Evolutionary conservation across 805 yeast species (phyloP).

Genomic region (Groenewaldozyma salmanticensis): DNA sequence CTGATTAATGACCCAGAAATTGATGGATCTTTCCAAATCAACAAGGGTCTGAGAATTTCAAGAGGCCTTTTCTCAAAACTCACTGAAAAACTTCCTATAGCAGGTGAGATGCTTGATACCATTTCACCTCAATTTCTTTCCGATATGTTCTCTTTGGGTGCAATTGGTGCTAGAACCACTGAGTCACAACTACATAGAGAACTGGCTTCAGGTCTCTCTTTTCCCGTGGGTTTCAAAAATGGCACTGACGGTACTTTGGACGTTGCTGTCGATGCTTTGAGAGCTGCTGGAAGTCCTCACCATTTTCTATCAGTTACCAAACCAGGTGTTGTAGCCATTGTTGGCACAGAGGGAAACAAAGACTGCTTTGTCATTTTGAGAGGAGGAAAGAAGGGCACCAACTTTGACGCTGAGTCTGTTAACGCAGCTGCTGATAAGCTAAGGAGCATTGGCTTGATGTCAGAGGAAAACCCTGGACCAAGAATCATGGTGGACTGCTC

Average conservation of each 20-base stretch:
- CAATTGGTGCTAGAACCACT: slow-evolving; percentile 98
- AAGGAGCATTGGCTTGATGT: slow-evolving; percentile 34
- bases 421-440: slow-evolving; percentile 54
- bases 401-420: slow-evolving; percentile 71
- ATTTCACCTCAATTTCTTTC: slow-evolving; percentile 93
- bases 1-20: slow-evolving; percentile 94
- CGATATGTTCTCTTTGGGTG: slow-evolving; percentile 91
- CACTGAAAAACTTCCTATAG: slow-evolving; percentile 82
- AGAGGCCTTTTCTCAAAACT: slow-evolving; percentile 78
- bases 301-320: slow-evolving; percentile 93
- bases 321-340: slow-evolving; percentile 93
- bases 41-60: slow-evolving; percentile 85
- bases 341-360: slow-evolving; percentile 87
- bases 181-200: slow-evolving; percentile 97
- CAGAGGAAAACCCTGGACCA: slow-evolving; percentile 32
- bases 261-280: slow-evolving; percentile 89
- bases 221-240: slow-evolving; percentile 97
- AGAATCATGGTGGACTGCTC: slow-evolving; percentile 96
- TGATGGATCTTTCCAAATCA: slow-evolving; percentile 84
- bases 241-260: slow-evolving; percentile 96
- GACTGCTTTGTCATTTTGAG: slow-evolving; percentile 86
- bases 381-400: slow-evolving; percentile 93
- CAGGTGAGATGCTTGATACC: slow-evolving; percentile 96
- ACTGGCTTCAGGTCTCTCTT: slow-evolving; percentile 89
- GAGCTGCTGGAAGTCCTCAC: slow-evolving; percentile 87